phyloP scores from a whole-genome alignment of 805 yeast genomes.

The Candida sithepensis region DNA sequence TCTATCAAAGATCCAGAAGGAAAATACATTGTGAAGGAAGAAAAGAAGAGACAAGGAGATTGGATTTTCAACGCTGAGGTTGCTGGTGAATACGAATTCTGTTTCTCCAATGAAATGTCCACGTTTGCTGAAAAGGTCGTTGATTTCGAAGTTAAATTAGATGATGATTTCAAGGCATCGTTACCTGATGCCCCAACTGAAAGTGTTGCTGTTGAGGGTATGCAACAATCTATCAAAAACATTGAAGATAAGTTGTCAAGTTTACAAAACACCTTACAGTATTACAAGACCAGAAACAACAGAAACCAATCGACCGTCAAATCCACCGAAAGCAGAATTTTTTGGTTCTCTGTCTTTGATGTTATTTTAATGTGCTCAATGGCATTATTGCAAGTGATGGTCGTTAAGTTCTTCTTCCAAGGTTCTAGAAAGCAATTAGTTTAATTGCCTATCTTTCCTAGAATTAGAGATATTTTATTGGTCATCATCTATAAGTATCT shows the following conservation, averaged over 20 bases:
- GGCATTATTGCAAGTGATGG: constrained; percentile 65
- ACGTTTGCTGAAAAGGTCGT: constrained; percentile 79
- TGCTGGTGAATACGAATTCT: constrained; percentile 81
- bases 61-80: constrained; percentile 62
- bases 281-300: constrained; percentile 85
- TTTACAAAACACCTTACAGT: constrained; percentile 59
- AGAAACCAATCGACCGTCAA: constrained; percentile 82
- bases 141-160: constrained; percentile 71
- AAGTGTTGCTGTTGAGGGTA: constrained; percentile 52
- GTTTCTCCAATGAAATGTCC: constrained; percentile 79
- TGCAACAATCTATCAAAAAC: constrained; percentile 50
- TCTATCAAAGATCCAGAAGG: constrained; percentile 56
- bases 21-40: constrained; percentile 47
- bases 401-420: constrained; percentile 69
- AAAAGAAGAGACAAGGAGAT: constrained; percentile 75
- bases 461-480: no score
- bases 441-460: constrained; percentile 19
- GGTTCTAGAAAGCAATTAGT: constrained; percentile 67
- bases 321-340: constrained; percentile 60
- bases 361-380: constrained; percentile 61
- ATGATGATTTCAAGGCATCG: constrained; percentile 54
- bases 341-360: constrained; percentile 63
- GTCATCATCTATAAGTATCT: background rate
- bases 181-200: constrained; percentile 58
- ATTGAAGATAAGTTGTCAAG: constrained; percentile 60